Evolutionary conservation across 345 rosid species (phyloP).

Genomic region (Citrus cavaleriei): DNA sequence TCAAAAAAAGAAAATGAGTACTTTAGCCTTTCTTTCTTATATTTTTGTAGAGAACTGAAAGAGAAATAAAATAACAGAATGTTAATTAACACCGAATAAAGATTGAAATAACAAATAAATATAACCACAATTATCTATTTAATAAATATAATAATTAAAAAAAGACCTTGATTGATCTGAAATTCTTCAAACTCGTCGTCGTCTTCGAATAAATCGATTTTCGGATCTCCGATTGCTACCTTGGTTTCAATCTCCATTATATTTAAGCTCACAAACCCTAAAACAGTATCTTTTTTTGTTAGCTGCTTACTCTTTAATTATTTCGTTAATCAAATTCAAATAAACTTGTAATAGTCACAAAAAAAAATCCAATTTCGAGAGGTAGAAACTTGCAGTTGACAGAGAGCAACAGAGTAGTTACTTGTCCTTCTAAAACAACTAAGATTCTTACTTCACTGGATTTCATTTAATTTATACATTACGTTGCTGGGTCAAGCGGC

Average conservation of each 20-base stretch:
- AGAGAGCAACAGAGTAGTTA: background rate
- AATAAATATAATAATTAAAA: too few species aligned
- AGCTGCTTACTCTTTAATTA: background rate
- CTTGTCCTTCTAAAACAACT: background rate
- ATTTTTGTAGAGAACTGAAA: too few species aligned
- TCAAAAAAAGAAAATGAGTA: too few species aligned
- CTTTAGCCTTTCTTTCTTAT: too few species aligned
- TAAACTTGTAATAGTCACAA: too few species aligned
- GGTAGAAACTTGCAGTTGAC: background rate
- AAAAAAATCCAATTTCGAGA: too few species aligned
- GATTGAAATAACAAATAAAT: too few species aligned
- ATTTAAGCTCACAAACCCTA: background rate
- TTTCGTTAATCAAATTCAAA: background rate
- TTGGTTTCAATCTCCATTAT: conserved; percentile 9
- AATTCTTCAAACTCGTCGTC: conserved; percentile 96
- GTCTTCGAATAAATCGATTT: conserved; percentile 85
- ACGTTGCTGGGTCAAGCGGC: background rate
- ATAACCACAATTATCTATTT: too few species aligned
- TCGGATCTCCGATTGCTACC: conserved; percentile 43
- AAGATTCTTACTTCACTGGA: background rate
- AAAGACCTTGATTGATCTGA: conserved; percentile 53
- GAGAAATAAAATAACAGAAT: too few species aligned
- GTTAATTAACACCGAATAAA: background rate
- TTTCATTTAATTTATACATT: too few species aligned
- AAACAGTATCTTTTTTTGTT: background rate